Base-by-base conservation (phyloP, 805 yeast genomes). In the Saccharomycopsis babjevae region DNA sequence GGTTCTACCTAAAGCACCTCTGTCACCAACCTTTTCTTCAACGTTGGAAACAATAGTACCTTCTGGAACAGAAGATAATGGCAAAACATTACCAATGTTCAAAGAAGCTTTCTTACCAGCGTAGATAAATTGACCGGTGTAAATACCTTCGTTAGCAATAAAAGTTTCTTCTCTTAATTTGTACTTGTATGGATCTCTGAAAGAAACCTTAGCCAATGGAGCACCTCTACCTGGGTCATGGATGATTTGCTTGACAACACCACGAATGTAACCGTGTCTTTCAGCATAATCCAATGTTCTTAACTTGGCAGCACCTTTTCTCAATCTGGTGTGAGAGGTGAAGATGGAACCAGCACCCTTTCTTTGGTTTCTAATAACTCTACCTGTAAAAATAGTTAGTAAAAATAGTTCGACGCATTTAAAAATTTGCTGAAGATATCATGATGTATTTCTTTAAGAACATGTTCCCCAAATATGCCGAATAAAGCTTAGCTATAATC, bases 161-260 rank as follows among this genome's bases (percentile, higher is more conserved):
- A 94, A 93, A 74, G 93, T 93, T 83, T 93, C 98, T 81, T 89
- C 96, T 83, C 96, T 91, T 80, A 88, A 81, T 83, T 87, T 92
- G 90, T 88, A 93, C 84, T 83, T 89, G 96, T 93, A 93, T 80
- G 99, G 98, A 81, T 94, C 98, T 79, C 98, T 89, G 97, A 93
- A 93, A 70, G 82, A 92, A 79, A 93, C 97, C 84, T 89, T 92
- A 74, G 97, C 99, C 77, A 93, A 86, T 77, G 99, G 99, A 80
- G 99, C 99, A 85, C 99, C 99, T 82, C 99, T 87, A 79, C 99
- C 99, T 76, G 99, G 94, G 77, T 93, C 99, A 84, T 93, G 99
- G 81, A 94, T 83, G 81, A 93, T 94, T 80, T 88, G 93, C 88
- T 92, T 93, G 74, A 93, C 99, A 71, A 94, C 85, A 83, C 99